Evolutionary conservation across 2,329 filamentous ascomycete genomes (phyloP).

Genomic region (Calonectria leucothoes): DNA sequence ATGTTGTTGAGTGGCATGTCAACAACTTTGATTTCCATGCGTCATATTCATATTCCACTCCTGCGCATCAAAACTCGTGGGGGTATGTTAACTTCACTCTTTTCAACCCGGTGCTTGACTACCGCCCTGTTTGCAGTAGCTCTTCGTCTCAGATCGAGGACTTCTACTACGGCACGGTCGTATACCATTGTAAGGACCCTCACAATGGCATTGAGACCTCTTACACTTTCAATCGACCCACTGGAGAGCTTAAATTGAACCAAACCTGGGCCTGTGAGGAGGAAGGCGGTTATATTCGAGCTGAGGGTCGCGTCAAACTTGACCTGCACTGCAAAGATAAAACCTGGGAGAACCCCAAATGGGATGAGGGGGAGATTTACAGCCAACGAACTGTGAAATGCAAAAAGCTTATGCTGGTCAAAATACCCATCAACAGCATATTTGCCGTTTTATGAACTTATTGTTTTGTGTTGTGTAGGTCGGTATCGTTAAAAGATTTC

Average conservation of each 20-base stretch:
- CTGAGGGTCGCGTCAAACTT: not conserved
- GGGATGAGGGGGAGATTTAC: constrained; percentile 10
- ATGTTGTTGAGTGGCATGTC: not conserved
- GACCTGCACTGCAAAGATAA: not conserved
- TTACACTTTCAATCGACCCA: not conserved
- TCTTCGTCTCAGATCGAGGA: constrained; percentile 4
- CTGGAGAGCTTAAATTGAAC: constrained; percentile 6
- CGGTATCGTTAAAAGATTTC: no score
- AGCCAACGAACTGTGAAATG: not conserved
- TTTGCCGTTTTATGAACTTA: not conserved
- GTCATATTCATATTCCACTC: constrained; percentile 6
- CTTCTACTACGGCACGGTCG: constrained; percentile 5
- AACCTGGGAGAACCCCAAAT: constrained; percentile 4
- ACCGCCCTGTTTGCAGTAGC: constrained; percentile 9
- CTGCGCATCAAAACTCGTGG: constrained; percentile 3
- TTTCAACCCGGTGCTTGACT: not conserved
- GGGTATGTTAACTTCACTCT: constrained; percentile 19
- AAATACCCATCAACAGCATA: not conserved
- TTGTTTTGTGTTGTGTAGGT: no score
- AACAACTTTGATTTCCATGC: constrained; percentile 16
- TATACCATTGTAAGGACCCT: not conserved
- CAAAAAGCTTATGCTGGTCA: not conserved
- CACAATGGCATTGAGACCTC: not conserved
- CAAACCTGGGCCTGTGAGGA: constrained; percentile 7
- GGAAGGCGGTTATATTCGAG: not conserved